These are phyloP conservation scores for Onygenales sp. DNA, from an alignment of 2,329 filamentous ascomycete species.

Conservation along the genomic window DNA sequence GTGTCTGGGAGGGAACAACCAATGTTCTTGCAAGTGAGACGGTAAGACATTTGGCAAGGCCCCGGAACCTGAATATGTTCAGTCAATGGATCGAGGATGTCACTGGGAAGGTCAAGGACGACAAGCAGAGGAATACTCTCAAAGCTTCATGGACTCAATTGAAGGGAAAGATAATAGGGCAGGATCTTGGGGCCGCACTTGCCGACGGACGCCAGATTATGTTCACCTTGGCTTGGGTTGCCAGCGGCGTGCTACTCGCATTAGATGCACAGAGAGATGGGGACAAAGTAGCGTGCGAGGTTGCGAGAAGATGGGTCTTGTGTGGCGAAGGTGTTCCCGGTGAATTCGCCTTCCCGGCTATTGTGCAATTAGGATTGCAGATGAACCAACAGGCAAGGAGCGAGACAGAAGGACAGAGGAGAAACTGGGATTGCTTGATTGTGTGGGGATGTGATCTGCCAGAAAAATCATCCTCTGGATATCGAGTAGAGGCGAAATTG, in stretches of 20 bases:
- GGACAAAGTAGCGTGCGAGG: conserved; percentile 21
- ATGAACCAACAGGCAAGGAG: background rate
- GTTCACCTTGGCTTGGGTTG: conserved; percentile 28
- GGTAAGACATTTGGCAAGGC: conserved; percentile 22
- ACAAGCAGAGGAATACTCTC: conserved; percentile 6
- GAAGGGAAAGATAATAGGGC: conserved; percentile 1
- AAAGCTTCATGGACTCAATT: background rate
- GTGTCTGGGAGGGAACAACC: conserved; percentile 63
- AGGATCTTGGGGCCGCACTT: conserved; percentile 11
- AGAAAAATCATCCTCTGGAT: background rate
- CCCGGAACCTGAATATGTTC: conserved; percentile 15
- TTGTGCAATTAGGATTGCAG: conserved; percentile 11
- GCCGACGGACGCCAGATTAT: conserved; percentile 21
- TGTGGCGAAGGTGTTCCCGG: conserved; percentile 18
- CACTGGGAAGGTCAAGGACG: conserved; percentile 17
- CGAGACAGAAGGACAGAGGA: conserved; percentile 5
- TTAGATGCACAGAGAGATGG: conserved; percentile 28
- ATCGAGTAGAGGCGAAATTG: background rate
- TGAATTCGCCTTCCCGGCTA: conserved; percentile 17
- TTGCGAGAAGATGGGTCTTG: conserved; percentile 29
- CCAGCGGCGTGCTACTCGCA: conserved; percentile 26
- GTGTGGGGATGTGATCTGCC: conserved; percentile 19
- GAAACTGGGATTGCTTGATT: conserved; percentile 22
- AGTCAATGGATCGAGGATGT: conserved; percentile 37
- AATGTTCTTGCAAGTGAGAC: conserved; percentile 53